phyloP scores from a whole-genome alignment of 169 alveolate species.

The Eimeria falciformis region DNA sequence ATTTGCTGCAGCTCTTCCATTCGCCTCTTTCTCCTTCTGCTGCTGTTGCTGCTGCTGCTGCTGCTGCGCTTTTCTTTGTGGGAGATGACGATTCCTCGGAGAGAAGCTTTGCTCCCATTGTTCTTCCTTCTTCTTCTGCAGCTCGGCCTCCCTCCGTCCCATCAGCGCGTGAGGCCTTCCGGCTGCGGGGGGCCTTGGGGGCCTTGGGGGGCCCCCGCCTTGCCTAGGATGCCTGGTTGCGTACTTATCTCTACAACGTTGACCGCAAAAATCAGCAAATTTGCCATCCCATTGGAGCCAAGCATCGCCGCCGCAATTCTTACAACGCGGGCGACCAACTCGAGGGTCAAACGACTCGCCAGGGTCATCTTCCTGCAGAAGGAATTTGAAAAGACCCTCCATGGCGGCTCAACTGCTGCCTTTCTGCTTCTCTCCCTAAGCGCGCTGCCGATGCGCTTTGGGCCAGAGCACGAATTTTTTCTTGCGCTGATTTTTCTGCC shows the following conservation, averaged over 20 bases:
- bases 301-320: constrained; percentile 73
- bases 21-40: neutral
- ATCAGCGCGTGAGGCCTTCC: neutral
- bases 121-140: constrained; percentile 44
- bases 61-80: neutral
- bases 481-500: too few species aligned
- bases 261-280: constrained; percentile 71
- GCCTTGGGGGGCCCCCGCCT: neutral
- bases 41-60: constrained; percentile 17
- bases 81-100: constrained; percentile 40
- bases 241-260: constrained; percentile 47
- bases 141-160: constrained; percentile 46
- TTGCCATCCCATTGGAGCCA: constrained; percentile 76
- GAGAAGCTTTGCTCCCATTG: constrained; percentile 26
- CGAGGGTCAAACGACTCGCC: constrained; percentile 68
- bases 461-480: too few species aligned
- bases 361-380: constrained; percentile 21
- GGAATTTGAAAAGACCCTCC: constrained; percentile 48
- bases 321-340: constrained; percentile 72
- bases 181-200: neutral
- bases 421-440: too few species aligned
- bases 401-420: too few species aligned
- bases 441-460: too few species aligned
- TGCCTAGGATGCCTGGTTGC: neutral
- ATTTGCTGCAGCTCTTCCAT: constrained; percentile 9